Conservation (phyloP, 371 early-diverging fungal genomes). For the Mortierella sp. region DNA sequence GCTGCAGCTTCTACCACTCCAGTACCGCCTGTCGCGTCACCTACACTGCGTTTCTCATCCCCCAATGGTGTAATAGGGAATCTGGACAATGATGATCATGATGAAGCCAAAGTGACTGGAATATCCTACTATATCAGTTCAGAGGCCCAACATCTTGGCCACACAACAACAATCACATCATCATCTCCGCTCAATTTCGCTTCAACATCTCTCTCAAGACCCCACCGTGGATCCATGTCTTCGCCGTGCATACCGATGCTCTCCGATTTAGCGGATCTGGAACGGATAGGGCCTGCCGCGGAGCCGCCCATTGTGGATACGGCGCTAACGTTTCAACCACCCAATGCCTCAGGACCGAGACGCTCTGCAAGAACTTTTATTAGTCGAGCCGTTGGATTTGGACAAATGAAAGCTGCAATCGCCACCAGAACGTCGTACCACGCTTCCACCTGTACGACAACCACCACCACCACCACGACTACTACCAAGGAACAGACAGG, state of each 20-base stretch:
- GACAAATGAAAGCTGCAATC: not conserved
- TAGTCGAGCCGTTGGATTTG: conserved; percentile 10
- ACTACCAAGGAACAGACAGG: not conserved
- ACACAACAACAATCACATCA: not conserved
- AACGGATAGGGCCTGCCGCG: no score
- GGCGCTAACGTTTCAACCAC: no score
- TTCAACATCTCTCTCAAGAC: conserved; percentile 4
- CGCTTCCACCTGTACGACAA: no score
- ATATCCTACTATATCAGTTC: no score
- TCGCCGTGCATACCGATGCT: conserved; percentile 15
- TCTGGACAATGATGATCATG: no score
- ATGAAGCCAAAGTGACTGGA: no score
- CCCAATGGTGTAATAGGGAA: no score
- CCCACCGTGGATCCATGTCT: conserved; percentile 21
- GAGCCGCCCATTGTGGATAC: no score
- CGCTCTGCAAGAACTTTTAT: conserved; percentile 9
- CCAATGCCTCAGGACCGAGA: conserved; percentile 1
- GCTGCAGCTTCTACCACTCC: no score
- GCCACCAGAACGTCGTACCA: not conserved
- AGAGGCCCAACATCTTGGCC: no score
- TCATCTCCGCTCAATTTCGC: not conserved
- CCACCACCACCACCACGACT: not conserved
- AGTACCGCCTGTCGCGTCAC: no score
- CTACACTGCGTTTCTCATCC: no score
- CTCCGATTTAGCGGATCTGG: not conserved